Evolutionary conservation across 345 rosid genomes (phyloP), one percentile per base, ranked within the genome.

Genomic region (Lepidium didymum): DNA sequence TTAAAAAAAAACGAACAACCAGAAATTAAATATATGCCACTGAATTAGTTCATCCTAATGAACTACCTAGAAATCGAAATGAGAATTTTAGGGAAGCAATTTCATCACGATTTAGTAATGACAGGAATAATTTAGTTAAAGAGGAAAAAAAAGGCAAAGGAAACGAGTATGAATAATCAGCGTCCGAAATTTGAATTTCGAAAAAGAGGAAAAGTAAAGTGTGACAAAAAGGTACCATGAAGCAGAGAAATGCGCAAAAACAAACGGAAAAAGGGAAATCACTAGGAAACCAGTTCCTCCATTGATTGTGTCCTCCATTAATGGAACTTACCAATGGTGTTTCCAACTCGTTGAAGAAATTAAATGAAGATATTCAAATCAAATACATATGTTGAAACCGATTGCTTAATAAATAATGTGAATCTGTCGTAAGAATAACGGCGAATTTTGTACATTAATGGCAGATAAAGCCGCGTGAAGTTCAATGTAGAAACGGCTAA

Each of bases 101-200:
- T 60, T 23, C 1, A 8, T 10, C 41, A 61, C 18, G 50, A 9
- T 27, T 6, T 27, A 27, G 31, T 27, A 5, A 27, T 27, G 29
- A 16, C 58, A 11, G 7, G 4, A 69, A 47, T 15, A 47, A 4
- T 25, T 55, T 37, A 16, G 10, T 38, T 2, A 25, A 29, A 45
- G 45, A 72, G 31, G 19, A 31, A 72, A 3, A 25, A 29, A 45
- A 54, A 72, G 31, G 19, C 38, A 72, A 36, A 46, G 52, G 38
- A 10, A 42, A 50, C 8, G n/a, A 41, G 37, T 19, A 55, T 16
- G 7, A 46, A 15, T 49, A 29, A 56, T 23, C 40, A 42, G 50
- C 16, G 49, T 67, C 50, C 62, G 56, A 68, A 62, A 29, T 75
- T 75, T 75, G 69, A 75, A 68, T 62, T 75, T 62, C 43, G 59